Conservation (phyloP, 306 rosid genomes). For the Sindora glabra region DNA sequence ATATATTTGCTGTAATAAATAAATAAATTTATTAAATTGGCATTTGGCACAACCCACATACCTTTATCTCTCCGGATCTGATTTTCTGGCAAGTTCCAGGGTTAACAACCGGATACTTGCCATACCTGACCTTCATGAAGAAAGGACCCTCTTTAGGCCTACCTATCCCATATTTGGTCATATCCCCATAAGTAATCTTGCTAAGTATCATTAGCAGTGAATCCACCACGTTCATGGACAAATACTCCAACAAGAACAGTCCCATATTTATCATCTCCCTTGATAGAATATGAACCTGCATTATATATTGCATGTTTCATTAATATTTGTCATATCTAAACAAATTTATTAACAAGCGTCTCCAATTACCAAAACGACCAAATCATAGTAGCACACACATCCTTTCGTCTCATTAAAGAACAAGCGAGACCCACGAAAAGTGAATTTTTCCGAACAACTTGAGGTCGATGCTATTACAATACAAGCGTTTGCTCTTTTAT, state of each 20-base stretch:
- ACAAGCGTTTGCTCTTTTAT: no score
- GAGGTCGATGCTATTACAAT: no score
- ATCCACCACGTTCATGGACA: conserved; percentile 42
- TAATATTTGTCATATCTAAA: no score
- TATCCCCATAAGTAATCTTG: conserved; percentile 42
- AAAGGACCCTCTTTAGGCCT: conserved; percentile 72
- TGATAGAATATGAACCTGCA: conserved; percentile 57
- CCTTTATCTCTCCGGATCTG: conserved; percentile 56
- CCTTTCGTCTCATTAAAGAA: no score
- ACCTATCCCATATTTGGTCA: conserved; percentile 38
- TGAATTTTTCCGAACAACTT: no score
- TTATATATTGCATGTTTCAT: background rate
- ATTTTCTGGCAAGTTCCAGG: conserved; percentile 39
- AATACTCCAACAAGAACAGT: conserved; percentile 34
- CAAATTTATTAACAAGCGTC: no score
- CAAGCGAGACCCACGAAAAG: no score
- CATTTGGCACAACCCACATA: background rate
- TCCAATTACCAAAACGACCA: no score
- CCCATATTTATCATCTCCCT: conserved; percentile 35
- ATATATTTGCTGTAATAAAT: no score
- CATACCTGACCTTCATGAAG: conserved; percentile 46
- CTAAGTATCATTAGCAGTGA: conserved; percentile 36
- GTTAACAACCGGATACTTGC: conserved; percentile 57
- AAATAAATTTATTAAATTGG: no score
- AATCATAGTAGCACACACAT: no score